Base-by-base conservation (phyloP, 139 green algal genomes). In the Chlamydomonas sp. region DNA sequence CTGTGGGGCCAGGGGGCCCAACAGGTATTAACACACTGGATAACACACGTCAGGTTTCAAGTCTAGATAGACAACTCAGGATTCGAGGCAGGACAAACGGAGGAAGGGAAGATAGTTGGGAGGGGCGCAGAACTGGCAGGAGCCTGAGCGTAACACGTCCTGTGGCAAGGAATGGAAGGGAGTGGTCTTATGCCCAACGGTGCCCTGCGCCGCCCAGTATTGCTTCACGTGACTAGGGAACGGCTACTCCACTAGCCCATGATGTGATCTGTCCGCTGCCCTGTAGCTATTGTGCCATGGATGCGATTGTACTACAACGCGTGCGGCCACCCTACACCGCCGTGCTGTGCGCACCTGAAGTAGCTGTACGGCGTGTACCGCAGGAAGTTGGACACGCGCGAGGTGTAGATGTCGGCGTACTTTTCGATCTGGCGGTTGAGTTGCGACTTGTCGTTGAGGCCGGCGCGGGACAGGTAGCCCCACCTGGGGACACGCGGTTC, bases 381-480 rank as follows among this genome's bases (percentile, higher is more conserved):
- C 89, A 98, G 85, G 88, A 99, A 98, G 93, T 99, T 99, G 90
- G 91, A 96, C 1, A 99, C 97, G 6, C 97, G 80, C 18, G 77
- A 94, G 20, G 95, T 98, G 94, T 98, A 98, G 85, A 98, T 95
- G 92, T 98, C 96, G 7, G 97, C 94, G 84, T 95, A 97, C 94
- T 99, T 99, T 79, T 99, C 97, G 77, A 99, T 99, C 93, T 99
- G 97, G 2, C 96, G 88, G 76, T 94, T 96, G 16, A 99, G 94
- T 88, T 99, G 96, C 31, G 86, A 95, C 91, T 99, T 99, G 94
- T 99, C 97, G 86, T 99, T 98, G n/a, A 99, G 92, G 72, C 97
- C 97, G 10, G 97, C 93, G 0, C 96, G 92, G 1, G 92, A 96
- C 16, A 99, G 95, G 91, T 98, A 99, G 67, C 97, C 97, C 97